Percentiles rank a stretch among this genome's conserved stretches.
Evolutionary conservation across 768 basidiomycete genomes (phyloP).

Genomic region (Boletales sp.): DNA sequence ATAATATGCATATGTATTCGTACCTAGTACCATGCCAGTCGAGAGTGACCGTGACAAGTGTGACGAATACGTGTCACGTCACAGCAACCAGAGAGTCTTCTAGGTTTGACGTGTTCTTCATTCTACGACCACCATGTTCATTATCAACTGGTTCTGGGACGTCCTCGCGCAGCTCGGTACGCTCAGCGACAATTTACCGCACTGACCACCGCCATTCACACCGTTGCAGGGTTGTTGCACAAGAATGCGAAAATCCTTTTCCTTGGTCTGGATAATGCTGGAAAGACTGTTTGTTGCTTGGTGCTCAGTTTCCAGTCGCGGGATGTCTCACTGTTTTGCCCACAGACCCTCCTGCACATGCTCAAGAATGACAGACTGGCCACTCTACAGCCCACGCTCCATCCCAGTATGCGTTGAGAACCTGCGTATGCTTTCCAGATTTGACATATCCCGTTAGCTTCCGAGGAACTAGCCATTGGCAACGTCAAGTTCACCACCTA

Average conservation of each 20-base stretch:
- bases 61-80: constrained; percentile 20
- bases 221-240: constrained; percentile 72
- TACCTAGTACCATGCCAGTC: not conserved
- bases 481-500: constrained; percentile 99
- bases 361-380: constrained; percentile 98
- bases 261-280: constrained; percentile 97
- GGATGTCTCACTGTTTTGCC: constrained; percentile 3
- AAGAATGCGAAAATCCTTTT: constrained; percentile 99
- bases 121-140: constrained; percentile 57
- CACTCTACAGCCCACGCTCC: constrained; percentile 95
- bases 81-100: constrained; percentile 7
- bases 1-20: constrained; percentile 15
- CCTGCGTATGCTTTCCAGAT: not conserved
- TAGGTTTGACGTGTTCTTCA: constrained; percentile 17
- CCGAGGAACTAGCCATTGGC: constrained; percentile 97
- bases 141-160: constrained; percentile 96
- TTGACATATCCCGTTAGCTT: constrained; percentile 52
- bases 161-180: constrained; percentile 89
- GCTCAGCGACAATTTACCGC: constrained; percentile 13
- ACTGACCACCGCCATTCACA: not conserved
- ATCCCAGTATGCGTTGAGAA: constrained; percentile 72
- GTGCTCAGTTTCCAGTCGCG: not conserved
- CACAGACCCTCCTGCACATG: constrained; percentile 94
- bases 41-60: constrained; percentile 1
- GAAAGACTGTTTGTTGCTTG: constrained; percentile 78